phyloP scores from a whole-genome alignment of 1,139 yeast species.

The Keqinozyma sinolaborantium region DNA sequence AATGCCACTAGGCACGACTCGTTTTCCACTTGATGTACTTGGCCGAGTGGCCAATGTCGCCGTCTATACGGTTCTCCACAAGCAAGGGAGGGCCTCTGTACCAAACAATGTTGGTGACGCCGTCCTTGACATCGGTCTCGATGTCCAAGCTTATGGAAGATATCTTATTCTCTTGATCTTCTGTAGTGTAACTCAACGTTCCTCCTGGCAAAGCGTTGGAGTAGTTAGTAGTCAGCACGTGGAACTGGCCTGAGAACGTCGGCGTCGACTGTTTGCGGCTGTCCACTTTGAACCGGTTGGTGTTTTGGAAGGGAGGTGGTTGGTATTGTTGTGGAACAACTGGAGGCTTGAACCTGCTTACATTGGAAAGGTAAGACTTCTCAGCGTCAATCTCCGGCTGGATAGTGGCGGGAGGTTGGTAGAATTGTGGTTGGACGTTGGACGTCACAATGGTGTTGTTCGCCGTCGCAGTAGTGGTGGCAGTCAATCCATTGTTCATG shows the following conservation, averaged over 20 bases:
- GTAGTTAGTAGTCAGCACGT: slow-evolving; percentile 32
- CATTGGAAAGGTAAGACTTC: slow-evolving; percentile 14
- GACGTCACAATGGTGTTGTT: slow-evolving; percentile 6
- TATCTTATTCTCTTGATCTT: slow-evolving; percentile 16
- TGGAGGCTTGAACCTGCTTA: slow-evolving; percentile 14
- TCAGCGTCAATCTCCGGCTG: slow-evolving; percentile 11
- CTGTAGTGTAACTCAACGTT: slow-evolving; percentile 33
- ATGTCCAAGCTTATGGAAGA: slow-evolving; percentile 16
- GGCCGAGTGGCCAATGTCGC: slow-evolving; percentile 62
- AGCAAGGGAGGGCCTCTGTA: slow-evolving; percentile 76
- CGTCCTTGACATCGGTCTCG: slow-evolving; percentile 14
- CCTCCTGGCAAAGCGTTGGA: slow-evolving; percentile 41
- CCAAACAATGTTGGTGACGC: slow-evolving; percentile 57
- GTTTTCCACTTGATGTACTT: slow-evolving; percentile 67
- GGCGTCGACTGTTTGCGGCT: slow-evolving; percentile 20
- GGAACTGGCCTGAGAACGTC: slow-evolving; percentile 20
- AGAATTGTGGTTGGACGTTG: slow-evolving; percentile 4
- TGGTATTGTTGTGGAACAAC: slow-evolving; percentile 17
- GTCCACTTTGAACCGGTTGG: slow-evolving; percentile 12
- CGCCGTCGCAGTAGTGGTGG: slow-evolving; percentile 4
- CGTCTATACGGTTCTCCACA: slow-evolving; percentile 46
- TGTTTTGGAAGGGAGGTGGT: slow-evolving; percentile 15
- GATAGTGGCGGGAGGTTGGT: slow-evolving; percentile 5
- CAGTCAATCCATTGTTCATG: slow-evolving; percentile 5
- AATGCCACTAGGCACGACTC: slow-evolving; percentile 3